Percentiles rank a stretch among this genome's conserved stretches.
Conservation (phyloP, 768 basidiomycete genomes). For the Xerocomellus intermedius region DNA sequence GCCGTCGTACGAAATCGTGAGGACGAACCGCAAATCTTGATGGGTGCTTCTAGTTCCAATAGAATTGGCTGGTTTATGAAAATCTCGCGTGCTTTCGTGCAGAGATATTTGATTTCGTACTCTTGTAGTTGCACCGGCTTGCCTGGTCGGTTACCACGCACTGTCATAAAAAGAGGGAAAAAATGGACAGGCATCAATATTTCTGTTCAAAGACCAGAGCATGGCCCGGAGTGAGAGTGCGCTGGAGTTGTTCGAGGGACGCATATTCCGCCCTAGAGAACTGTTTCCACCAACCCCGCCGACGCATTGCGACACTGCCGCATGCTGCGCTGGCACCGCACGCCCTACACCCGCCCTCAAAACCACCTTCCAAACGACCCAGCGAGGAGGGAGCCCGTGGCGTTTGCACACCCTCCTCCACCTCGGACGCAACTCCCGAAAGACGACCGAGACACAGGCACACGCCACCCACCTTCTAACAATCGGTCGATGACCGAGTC, state of each 20-base stretch:
- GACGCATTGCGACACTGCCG: conserved; percentile 14
- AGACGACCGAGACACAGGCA: conserved; percentile 25
- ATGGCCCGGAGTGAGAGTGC: background rate
- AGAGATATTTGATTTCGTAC: conserved; percentile 99
- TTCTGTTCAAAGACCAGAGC: conserved; percentile 1
- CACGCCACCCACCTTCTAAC: conserved; percentile 80
- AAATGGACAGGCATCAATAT: conserved; percentile 16
- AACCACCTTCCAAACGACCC: background rate
- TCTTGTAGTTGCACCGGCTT: conserved; percentile 98
- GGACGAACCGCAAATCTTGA: conserved; percentile 96
- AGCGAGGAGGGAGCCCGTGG: background rate
- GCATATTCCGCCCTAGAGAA: background rate
- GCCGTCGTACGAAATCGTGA: background rate
- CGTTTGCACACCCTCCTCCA: background rate
- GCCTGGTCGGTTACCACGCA: conserved; percentile 97
- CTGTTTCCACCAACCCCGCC: conserved; percentile 10
- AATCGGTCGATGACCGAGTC: conserved; percentile 99
- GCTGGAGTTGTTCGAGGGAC: background rate
- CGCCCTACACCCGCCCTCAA: conserved; percentile 11
- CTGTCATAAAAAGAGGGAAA: conserved; percentile 43
- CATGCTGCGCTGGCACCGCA: conserved; percentile 8
- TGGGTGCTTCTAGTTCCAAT: conserved; percentile 96
- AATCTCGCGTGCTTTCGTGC: conserved; percentile 97
- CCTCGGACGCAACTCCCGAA: conserved; percentile 6
- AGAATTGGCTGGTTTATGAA: conserved; percentile 99